These are phyloP conservation scores for Fusarium concolor DNA, from an alignment of 2,329 filamentous ascomycete species.

Conservation along the genomic window DNA sequence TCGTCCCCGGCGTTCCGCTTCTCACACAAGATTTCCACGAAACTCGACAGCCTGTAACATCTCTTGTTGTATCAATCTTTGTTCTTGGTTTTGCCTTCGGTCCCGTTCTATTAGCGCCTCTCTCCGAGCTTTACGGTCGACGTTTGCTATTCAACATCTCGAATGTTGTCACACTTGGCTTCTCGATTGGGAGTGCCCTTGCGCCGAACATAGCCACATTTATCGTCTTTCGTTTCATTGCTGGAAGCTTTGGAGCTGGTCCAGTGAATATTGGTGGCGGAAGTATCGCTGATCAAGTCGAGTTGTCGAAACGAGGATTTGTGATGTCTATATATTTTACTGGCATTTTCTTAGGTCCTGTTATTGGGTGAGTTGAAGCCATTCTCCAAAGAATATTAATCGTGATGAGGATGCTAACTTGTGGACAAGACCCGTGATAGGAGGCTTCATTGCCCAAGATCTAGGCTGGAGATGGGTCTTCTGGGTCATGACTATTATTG, in stretches of 20 bases:
- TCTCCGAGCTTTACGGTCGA: constrained; percentile 18
- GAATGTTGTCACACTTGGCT: constrained; percentile 4
- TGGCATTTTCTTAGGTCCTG: constrained; percentile 8
- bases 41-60: constrained; percentile 26
- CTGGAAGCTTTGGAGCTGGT: constrained; percentile 10
- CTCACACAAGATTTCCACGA: constrained; percentile 14
- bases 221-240: constrained; percentile 17
- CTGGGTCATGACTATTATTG: constrained; percentile 22
- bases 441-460: constrained; percentile 7
- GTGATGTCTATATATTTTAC: constrained; percentile 28
- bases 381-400: accelerated
- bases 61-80: constrained; percentile 16
- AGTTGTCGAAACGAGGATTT: neutral
- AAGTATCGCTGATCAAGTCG: constrained; percentile 8
- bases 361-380: neutral
- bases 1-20: constrained; percentile 16
- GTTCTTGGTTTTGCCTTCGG: constrained; percentile 19
- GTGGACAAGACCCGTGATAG: neutral
- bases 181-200: constrained; percentile 9
- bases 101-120: constrained; percentile 1
- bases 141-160: constrained; percentile 15
- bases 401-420: neutral
- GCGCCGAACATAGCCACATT: neutral
- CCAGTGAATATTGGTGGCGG: constrained; percentile 21
- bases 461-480: constrained; percentile 23